These are phyloP conservation scores for Trifolium repens DNA, from an alignment of 306 rosid genomes.

Conservation along the genomic window DNA sequence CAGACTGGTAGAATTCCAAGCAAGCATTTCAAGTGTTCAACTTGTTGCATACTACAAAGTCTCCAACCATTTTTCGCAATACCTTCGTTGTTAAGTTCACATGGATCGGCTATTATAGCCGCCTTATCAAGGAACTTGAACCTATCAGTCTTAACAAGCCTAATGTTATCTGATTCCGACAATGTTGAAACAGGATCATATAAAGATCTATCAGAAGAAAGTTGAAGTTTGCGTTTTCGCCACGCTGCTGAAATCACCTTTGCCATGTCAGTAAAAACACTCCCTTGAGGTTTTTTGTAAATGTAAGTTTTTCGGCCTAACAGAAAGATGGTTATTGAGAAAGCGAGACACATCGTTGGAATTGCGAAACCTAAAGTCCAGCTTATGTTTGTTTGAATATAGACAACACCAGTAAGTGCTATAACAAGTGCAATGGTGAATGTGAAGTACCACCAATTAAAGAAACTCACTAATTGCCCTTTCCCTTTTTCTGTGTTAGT, in stretches of 20 bases:
- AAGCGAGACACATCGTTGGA: conserved; percentile 64
- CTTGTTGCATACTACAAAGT: conserved; percentile 76
- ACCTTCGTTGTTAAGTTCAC: conserved; percentile 55
- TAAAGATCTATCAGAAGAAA: conserved; percentile 34
- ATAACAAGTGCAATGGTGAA: conserved; percentile 71
- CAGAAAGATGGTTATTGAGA: conserved; percentile 68
- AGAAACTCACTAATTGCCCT: conserved; percentile 71
- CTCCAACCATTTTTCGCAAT: conserved; percentile 63
- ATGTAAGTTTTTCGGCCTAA: conserved; percentile 64
- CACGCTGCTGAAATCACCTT: conserved; percentile 69
- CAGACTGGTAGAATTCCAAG: conserved; percentile 68
- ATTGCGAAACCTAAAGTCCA: conserved; percentile 75
- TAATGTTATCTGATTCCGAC: not conserved
- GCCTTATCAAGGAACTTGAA: conserved; percentile 70
- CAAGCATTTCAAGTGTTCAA: conserved; percentile 73
- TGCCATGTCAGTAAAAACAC: conserved; percentile 56
- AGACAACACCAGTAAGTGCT: conserved; percentile 74
- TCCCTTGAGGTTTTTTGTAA: conserved; percentile 63
- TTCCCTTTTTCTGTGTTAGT: conserved; percentile 66
- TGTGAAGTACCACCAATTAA: conserved; percentile 89
- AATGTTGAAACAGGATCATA: conserved; percentile 49
- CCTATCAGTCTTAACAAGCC: conserved; percentile 57
- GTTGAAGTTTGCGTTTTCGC: conserved; percentile 41
- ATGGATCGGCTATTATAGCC: conserved; percentile 54
- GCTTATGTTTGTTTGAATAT: conserved; percentile 75